Base-by-base conservation (phyloP, 768 basidiomycete genomes). In the Naganishia onofrii region DNA sequence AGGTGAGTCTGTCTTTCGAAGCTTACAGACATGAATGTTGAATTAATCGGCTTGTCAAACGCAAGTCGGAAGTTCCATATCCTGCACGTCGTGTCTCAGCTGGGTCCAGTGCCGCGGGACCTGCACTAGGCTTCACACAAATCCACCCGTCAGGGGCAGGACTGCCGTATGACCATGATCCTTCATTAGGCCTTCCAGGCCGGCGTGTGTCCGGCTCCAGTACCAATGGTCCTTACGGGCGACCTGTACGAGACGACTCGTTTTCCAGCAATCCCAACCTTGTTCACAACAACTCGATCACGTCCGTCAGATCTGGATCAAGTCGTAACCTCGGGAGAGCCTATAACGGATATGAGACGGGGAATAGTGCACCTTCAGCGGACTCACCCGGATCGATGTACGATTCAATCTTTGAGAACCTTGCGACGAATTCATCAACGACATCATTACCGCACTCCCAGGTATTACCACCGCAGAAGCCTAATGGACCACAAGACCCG, bases 231-330 rank as follows among this genome's bases (percentile, higher is more conserved):
- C 60, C 42, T n/a, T 54, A 66, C 21, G 32, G 28, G 7, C 31
- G 65, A 21, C 52, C 46, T 6, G 48, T 32, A 31, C 65, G 65
- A 31, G 65, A 54, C 21, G 51, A 44, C 32, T 54, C 65, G 9
- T 29, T 36, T 19, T 28, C 53, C 2, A n/a, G 31, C 15, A 54
- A 44, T 36, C 19, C 32, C 34, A 67, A 67, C 29, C 53, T 29
- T 21, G n/a, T 29, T 68, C 70, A 26, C 73, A 68, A 28, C 73
- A 71, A 38, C 73, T 68, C 46, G 73, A 74, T 54, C 70, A 72
- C 68, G 53, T 64, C 63, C 64, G 68, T 17, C 36, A 70, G 36
- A 57, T 70, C 60, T 26, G 29, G 36, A 8, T 63, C 57, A 26
- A 58, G 23, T 38, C 34, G 21, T n/a, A 21, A 4, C 7, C 23